Evolutionary conservation across 2,329 filamentous ascomycete genomes (phyloP), one percentile per base, ranked within the genome.

Genomic region (Torrubiellomyces zombiae): DNA sequence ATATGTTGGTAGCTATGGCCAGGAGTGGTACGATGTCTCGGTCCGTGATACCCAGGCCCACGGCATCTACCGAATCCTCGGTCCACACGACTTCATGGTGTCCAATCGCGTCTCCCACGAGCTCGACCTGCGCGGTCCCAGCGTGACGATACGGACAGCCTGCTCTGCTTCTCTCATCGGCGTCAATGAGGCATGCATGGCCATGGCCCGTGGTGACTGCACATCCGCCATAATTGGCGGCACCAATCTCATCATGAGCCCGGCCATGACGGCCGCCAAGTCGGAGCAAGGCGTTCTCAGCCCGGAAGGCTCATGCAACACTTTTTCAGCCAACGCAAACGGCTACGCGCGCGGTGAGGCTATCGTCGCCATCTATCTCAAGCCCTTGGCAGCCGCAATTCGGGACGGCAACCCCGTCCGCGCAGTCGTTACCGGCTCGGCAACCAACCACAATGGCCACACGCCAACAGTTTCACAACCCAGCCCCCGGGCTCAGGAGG

Each of bases 261-360:
- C 47, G 1, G 33, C 38, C 1, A 32, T 38, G 23, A 29, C 33
- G 0, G 32, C 35, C 0, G 32, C 34, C 11, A 42, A 55, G 38
- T 37, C 40, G 3, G 40, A 49, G 18, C 39, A 51, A 17, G 47
- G 48, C 2, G 39, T 56, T 0, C 35, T 60, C 4, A 50, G 47
- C 3, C 36, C 42, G 1, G 37, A 42, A 1, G 50, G 45, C 15
- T 30, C 44, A 15, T 39, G 40, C 21, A 39, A 45, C 24, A 43
- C 44, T 2, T 62, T 58, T 29, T 58, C 60, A 20, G 41, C 47
- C 3, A 37, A 44, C 6, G 63, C 58, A 0, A 47, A 62, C 26
- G 64, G 64, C 0, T 68, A 64, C 28, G 58, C 47, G 0, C 48
- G 60, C 5, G 63, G 56, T 2, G 64, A 69, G 31, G 63, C 55